Percentiles rank a stretch among this genome's conserved stretches.
Evolutionary conservation across 2,329 filamentous ascomycete genomes (phyloP).

Genomic region (Fusarium nanum): DNA sequence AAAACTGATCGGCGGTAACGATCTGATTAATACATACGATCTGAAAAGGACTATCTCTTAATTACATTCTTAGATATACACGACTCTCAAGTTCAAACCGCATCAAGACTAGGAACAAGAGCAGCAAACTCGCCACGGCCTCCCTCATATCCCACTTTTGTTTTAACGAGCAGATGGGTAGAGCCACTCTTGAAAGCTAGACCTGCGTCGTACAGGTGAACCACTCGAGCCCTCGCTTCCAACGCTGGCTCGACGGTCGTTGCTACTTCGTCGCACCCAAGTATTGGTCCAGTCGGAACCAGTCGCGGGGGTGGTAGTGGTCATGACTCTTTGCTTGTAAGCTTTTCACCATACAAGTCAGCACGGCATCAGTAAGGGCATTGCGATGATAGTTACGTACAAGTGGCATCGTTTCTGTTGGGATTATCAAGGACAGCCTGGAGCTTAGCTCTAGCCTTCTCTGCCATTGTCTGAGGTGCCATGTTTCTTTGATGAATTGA

Average conservation of each 20-base stretch:
- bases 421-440: conserved; percentile 36
- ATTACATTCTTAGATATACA: background rate
- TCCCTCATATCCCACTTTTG: accelerated
- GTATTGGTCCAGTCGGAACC: conserved; percentile 31
- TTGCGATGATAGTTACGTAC: background rate
- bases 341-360: background rate
- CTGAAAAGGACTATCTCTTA: background rate
- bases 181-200: conserved; percentile 37
- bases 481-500: background rate
- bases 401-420: conserved; percentile 26
- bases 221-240: conserved; percentile 27
- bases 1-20: accelerated
- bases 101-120: background rate
- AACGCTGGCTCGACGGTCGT: conserved; percentile 28
- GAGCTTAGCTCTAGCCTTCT: conserved; percentile 37
- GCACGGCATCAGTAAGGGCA: background rate
- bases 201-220: conserved; percentile 27
- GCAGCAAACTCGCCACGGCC: background rate
- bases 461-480: conserved; percentile 33
- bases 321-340: conserved; percentile 38
- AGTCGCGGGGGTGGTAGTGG: conserved; percentile 25
- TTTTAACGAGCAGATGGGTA: conserved; percentile 36
- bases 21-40: background rate
- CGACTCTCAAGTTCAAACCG: background rate
- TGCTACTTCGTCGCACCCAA: conserved; percentile 33